Conservation (phyloP, 352 stramenopile genomes). For the Phytopythium montanum region DNA sequence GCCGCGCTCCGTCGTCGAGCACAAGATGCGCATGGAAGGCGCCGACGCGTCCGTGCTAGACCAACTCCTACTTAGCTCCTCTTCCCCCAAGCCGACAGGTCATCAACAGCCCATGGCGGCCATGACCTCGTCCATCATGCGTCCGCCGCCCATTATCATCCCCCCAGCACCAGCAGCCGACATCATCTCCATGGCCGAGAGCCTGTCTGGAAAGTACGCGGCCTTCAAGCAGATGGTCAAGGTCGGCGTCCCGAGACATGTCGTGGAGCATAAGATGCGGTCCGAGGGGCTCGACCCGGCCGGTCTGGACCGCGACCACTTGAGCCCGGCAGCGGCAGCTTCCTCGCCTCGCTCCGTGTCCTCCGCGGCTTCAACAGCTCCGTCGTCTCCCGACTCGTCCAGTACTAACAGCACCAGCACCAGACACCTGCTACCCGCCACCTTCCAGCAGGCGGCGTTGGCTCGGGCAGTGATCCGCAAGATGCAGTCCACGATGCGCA, state of each 20-base stretch:
- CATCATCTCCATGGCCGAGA: conserved; percentile 16
- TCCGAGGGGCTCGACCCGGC: conserved; percentile 44
- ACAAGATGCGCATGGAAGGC: conserved; percentile 63
- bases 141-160: conserved; percentile 26
- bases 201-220: conserved; percentile 31
- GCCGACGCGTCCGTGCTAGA: conserved; percentile 61
- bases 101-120: background rate
- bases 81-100: background rate
- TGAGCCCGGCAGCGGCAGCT: background rate
- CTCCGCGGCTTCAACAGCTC: conserved; percentile 22
- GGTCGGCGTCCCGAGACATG: conserved; percentile 45
- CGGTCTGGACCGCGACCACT: conserved; percentile 28
- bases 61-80: conserved; percentile 27
- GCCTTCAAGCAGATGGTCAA: conserved; percentile 72
- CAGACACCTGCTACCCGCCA: conserved; percentile 4
- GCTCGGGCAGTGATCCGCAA: conserved; percentile 27
- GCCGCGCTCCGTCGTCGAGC: conserved; percentile 57
- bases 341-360: conserved; percentile 34
- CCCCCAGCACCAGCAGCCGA: conserved; percentile 22
- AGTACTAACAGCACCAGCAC: background rate
- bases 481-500: conserved; percentile 55
- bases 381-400: conserved; percentile 22
- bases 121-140: conserved; percentile 25
- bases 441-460: conserved; percentile 13
- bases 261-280: conserved; percentile 64